Evolutionary conservation across 1,284 basidiomycete species (phyloP).

Genomic region (Anthracocystis panici-leucophaei): DNA sequence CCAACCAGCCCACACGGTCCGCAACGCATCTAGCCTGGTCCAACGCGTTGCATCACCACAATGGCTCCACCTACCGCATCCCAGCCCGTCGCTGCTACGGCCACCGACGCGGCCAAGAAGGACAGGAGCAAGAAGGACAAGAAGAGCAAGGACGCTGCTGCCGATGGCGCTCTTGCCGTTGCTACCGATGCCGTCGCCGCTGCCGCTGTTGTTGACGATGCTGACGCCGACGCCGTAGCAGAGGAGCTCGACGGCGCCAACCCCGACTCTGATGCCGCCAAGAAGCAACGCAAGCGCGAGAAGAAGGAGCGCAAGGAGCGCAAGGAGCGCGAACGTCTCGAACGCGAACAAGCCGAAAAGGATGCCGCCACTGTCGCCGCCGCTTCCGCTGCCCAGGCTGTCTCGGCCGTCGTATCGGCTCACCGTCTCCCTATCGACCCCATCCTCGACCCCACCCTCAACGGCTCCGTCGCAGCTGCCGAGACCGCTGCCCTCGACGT

Average conservation of each 20-base stretch:
- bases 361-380: constrained; percentile 52
- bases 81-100: constrained; percentile 23
- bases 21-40: constrained; percentile 3
- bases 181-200: constrained; percentile 5
- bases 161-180: constrained; percentile 8
- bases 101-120: constrained; percentile 24
- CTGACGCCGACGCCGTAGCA: constrained; percentile 31
- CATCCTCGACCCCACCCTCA: constrained; percentile 40
- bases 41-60: constrained; percentile 4
- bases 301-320: constrained; percentile 55
- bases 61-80: constrained; percentile 18
- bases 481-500: constrained; percentile 9
- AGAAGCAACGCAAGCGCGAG: constrained; percentile 40
- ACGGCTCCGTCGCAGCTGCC: constrained; percentile 13
- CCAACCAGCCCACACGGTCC: not conserved
- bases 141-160: constrained; percentile 9
- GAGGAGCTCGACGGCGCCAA: constrained; percentile 8
- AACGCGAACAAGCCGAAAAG: constrained; percentile 51
- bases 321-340: constrained; percentile 39
- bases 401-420: constrained; percentile 42
- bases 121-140: constrained; percentile 23
- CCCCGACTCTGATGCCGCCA: constrained; percentile 10
- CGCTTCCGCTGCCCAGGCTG: constrained; percentile 46
- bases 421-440: constrained; percentile 49
- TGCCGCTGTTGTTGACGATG: constrained; percentile 20